A percentile compares a stretch with the other conserved stretches of the same genome.
These are phyloP conservation scores for Populus tremula DNA, from an alignment of 345 rosid species.

Conservation along the genomic window DNA sequence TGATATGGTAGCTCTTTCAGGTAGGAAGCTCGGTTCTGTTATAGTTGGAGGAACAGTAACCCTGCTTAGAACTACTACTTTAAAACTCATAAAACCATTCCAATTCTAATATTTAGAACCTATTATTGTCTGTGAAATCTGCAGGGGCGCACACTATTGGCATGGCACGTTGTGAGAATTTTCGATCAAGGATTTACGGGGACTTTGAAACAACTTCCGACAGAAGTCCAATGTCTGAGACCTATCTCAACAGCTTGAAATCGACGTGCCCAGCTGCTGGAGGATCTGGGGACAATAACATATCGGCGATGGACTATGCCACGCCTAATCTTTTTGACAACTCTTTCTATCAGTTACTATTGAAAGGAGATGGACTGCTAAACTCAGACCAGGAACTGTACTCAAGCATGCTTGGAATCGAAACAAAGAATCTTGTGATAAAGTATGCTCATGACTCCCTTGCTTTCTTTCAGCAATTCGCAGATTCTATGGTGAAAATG, in stretches of 20 bases:
- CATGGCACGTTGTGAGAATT: slow-evolving; percentile 70
- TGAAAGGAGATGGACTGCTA: slow-evolving; percentile 65
- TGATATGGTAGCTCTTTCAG: slow-evolving; percentile 80
- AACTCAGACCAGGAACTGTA: slow-evolving; percentile 86
- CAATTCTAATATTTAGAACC: neutral
- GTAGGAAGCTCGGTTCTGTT: slow-evolving; percentile 26
- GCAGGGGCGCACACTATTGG: slow-evolving; percentile 91
- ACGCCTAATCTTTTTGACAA: slow-evolving; percentile 80
- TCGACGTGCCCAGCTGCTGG: slow-evolving; percentile 56
- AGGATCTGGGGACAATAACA: slow-evolving; percentile 50
- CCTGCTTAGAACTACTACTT: neutral
- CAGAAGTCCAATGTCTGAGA: slow-evolving; percentile 30
- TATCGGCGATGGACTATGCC: slow-evolving; percentile 61
- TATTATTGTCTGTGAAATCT: neutral
- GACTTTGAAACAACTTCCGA: slow-evolving; percentile 50
- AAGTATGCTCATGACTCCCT: slow-evolving; percentile 54
- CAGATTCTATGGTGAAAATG: slow-evolving; percentile 84
- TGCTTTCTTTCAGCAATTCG: slow-evolving; percentile 78
- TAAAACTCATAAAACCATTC: neutral
- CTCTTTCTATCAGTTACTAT: slow-evolving; percentile 49
- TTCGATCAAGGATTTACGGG: slow-evolving; percentile 60
- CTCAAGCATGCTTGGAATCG: slow-evolving; percentile 54
- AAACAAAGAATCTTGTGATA: slow-evolving; percentile 57
- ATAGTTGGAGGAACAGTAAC: neutral
- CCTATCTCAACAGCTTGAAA: slow-evolving; percentile 40